Evolutionary conservation across 129 eudicot species (phyloP), one percentile per base, ranked within the genome.

Genomic region (Centrapalus pauciflorus): DNA sequence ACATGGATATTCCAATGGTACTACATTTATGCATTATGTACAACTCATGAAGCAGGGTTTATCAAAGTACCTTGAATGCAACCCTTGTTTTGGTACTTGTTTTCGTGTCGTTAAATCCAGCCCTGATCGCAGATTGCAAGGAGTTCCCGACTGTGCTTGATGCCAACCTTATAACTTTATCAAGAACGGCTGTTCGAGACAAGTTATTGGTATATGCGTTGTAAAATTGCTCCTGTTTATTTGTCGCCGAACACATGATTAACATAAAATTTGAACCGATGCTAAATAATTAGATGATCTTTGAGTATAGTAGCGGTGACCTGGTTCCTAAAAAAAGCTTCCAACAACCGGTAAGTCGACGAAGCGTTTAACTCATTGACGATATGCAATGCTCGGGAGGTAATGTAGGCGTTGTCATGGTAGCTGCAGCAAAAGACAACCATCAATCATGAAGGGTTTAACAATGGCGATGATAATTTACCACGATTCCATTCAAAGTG

Each of bases 361-460:
- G 96, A 88, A 68, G 76, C 24, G 55, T 93, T 89, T 58, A 84
- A 37, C 61, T 76, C 77, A 21, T 89, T 79, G 27, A 79, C 83
- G 19, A 93, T 79, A 61, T 93, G 99, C 83, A 93, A 66, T 5
- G 93, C 99, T 1, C 95, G 87, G 3, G 99, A 93, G 30, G 90
- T 75, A 5, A 77, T 48, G 60, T 77, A 93, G 19, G 99, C 81
- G 73, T 93, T 88, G 78, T 93, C 99, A 67, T 93, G 99, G 79
- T 93, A 93, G 45, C 99, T 93, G 92, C 67, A 75, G 46, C 56
- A 64, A 64, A 41, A 17, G 27, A 1, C n/a, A n/a, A n/a, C 37
- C 25, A 52, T 54, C 12, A 54, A 55, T 23, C 51, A 9, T 23
- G 35, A 50, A 34, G 50, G 17, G 23, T 11, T 9, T 24, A 13